Evolutionary conservation across 257 asterid species (phyloP).

Genomic region (Galeopsis tetrahit): DNA sequence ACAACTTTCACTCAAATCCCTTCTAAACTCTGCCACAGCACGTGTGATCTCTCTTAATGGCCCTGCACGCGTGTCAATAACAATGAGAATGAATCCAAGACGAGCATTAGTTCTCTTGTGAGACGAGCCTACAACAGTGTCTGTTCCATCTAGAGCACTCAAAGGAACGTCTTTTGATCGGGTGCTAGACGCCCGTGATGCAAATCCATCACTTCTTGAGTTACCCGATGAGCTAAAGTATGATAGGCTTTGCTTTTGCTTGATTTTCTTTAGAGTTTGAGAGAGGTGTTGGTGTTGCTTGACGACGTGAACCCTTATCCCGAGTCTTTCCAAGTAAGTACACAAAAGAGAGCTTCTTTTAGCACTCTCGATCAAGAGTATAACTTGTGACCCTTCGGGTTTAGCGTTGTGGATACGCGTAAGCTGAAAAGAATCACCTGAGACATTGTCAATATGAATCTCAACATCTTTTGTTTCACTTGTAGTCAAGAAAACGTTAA

Average conservation of each 20-base stretch:
- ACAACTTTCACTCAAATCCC: slow-evolving; percentile 39
- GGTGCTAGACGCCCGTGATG: slow-evolving; percentile 38
- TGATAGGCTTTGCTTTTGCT: slow-evolving; percentile 33
- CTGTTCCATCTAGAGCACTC: slow-evolving; percentile 53
- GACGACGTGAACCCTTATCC: slow-evolving; percentile 54
- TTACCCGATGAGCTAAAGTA: slow-evolving; percentile 35
- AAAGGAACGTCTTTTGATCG: slow-evolving; percentile 53
- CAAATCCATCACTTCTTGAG: slow-evolving; percentile 32
- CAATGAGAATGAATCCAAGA: slow-evolving; percentile 42
- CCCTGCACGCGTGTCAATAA: slow-evolving; percentile 58
- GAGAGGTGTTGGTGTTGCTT: slow-evolving; percentile 54
- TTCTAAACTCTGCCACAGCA: slow-evolving; percentile 64
- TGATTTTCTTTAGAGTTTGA: slow-evolving; percentile 46
- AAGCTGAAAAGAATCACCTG: slow-evolving; percentile 35
- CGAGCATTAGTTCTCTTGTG: slow-evolving; percentile 22
- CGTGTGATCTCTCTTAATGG: slow-evolving; percentile 46
- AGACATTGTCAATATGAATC: slow-evolving; percentile 20
- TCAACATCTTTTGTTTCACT: slow-evolving; percentile 38
- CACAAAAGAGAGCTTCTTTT: slow-evolving; percentile 51
- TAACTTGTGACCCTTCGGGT: slow-evolving; percentile 52
- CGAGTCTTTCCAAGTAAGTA: slow-evolving; percentile 53
- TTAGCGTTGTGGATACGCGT: slow-evolving; percentile 39
- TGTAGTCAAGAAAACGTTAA: slow-evolving; percentile 42
- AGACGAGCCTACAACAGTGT: slow-evolving; percentile 14
- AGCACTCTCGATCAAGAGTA: slow-evolving; percentile 56